Evolutionary conservation across 345 rosid genomes (phyloP), one percentile per base, ranked within the genome.

Genomic region (Abelmoschus esculentus): DNA sequence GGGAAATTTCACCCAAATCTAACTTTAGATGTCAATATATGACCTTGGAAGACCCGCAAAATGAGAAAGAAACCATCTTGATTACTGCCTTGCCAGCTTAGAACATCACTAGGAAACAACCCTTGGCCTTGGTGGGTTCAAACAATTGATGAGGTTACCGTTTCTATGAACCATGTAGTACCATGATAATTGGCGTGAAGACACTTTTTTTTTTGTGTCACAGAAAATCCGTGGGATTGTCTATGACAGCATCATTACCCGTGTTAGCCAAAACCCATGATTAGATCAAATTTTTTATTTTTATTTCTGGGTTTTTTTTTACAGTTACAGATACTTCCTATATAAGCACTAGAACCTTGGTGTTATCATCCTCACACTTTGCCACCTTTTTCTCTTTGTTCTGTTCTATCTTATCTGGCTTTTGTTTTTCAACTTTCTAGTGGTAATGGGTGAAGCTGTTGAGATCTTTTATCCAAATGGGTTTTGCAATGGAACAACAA

Each of bases 391-490:
- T 17, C 17, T 49, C 53, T 46, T 61, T 54, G n/a, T 26, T 56
- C 26, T 56, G 17, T 29, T 57, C 29, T 49, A 52, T 47, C 52
- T n/a, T 64, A 9, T 18, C 22, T 64, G 22, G 38, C 32, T 31
- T 56, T 26, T 4, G 66, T 58, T 13, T 4, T 57, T n/a, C 22
- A 4, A 7, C 6, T 3, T 22, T 55, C 19, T 55, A 19, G 61
- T 55, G 55, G 32, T 61, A 31, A 90, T 90, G 93, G 96, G 93
- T 65, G 96, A 88, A 75, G 93, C 80, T 65, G 90, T 85, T 47
- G 92, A 84, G 73, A 74, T 85, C 50, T 79, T 84, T 60, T 79
- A 64, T 40, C 73, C 80, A 12, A 89, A 83, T 74, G 87, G 82
- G 2, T 84, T 85, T 77, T 81, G 79, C 77, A 82, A 77, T 66